Conservation (phyloP, 176 grass and related monocot species). For the Bothriochloa decipiens region DNA sequence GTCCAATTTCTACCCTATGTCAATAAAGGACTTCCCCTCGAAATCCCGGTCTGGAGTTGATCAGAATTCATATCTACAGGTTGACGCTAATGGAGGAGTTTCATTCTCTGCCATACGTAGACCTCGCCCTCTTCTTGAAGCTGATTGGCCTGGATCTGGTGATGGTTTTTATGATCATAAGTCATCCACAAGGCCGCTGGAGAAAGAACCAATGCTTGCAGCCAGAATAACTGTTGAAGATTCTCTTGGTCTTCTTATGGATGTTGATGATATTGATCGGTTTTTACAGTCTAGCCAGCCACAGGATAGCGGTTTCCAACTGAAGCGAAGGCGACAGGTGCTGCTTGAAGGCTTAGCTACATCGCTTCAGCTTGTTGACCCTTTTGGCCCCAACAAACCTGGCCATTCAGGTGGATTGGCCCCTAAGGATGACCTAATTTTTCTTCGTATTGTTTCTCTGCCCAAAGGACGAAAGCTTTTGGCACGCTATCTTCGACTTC, state of each 20-base stretch:
- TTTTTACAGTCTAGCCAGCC: constrained; percentile 68
- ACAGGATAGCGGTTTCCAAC: constrained; percentile 80
- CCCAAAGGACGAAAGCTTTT: constrained; percentile 87
- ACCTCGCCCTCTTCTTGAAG: constrained; percentile 83
- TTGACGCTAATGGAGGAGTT: constrained; percentile 70
- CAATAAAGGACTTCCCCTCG: constrained; percentile 75
- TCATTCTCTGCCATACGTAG: constrained; percentile 84
- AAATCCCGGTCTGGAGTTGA: constrained; percentile 67
- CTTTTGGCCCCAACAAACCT: constrained; percentile 78
- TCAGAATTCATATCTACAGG: constrained; percentile 72
- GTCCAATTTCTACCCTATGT: constrained; percentile 61
- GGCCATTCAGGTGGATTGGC: constrained; percentile 66
- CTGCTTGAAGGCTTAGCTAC: constrained; percentile 91
- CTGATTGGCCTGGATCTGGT: constrained; percentile 56
- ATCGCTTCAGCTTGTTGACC: constrained; percentile 93
- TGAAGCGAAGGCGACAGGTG: constrained; percentile 71
- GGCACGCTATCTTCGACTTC: constrained; percentile 77
- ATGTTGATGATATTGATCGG: constrained; percentile 89
- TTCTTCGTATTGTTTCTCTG: constrained; percentile 83
- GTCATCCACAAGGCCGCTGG: constrained; percentile 60
- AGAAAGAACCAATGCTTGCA: constrained; percentile 89
- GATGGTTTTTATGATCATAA: constrained; percentile 63
- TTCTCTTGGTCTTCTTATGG: constrained; percentile 72
- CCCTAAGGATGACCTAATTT: constrained; percentile 80
- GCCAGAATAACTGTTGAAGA: constrained; percentile 97